These are phyloP conservation scores for Colletotrichum costaricense DNA, from an alignment of 2,329 filamentous ascomycete species.

Conservation along the genomic window DNA sequence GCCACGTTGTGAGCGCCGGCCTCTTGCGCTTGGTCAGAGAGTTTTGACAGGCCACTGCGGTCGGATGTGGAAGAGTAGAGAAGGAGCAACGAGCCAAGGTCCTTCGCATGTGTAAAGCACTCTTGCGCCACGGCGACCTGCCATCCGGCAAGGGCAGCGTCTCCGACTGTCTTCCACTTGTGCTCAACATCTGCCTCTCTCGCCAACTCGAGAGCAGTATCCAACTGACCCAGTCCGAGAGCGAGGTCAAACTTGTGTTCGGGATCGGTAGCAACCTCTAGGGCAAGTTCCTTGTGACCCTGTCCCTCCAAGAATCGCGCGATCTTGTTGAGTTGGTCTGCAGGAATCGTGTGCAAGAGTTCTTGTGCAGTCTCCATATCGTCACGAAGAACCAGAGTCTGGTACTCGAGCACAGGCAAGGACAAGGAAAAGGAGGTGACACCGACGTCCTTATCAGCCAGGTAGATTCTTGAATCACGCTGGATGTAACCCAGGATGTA, in stretches of 20 bases:
- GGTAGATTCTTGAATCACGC: conserved; percentile 93
- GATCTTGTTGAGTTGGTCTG: conserved; percentile 98
- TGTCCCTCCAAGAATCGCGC: conserved; percentile 97
- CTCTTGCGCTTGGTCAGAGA: conserved; percentile 80
- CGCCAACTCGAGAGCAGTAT: conserved; percentile 87
- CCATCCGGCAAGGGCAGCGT: conserved; percentile 88
- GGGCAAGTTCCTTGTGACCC: conserved; percentile 93
- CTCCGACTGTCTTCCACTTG: conserved; percentile 98
- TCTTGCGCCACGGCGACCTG: conserved; percentile 89
- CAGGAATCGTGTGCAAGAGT: conserved; percentile 83
- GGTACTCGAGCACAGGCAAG: conserved; percentile 93
- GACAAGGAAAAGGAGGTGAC: conserved; percentile 93
- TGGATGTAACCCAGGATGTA: conserved; percentile 96
- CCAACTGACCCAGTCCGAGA: conserved; percentile 82
- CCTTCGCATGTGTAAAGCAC: conserved; percentile 91
- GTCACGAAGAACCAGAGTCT: conserved; percentile 92
- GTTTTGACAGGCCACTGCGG: conserved; percentile 75
- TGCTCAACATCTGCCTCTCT: conserved; percentile 88
- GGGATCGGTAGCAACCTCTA: conserved; percentile 92
- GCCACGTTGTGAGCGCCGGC: conserved; percentile 90
- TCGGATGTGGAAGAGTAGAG: conserved; percentile 90
- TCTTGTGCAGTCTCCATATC: conserved; percentile 93
- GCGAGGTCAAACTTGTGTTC: conserved; percentile 98
- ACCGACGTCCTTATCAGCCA: conserved; percentile 94
- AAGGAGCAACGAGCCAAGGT: conserved; percentile 88